Percentiles rank a stretch among this genome's conserved stretches.
Conservation (phyloP, 164 flowering plant genomes). For the Aristolochia californica region DNA sequence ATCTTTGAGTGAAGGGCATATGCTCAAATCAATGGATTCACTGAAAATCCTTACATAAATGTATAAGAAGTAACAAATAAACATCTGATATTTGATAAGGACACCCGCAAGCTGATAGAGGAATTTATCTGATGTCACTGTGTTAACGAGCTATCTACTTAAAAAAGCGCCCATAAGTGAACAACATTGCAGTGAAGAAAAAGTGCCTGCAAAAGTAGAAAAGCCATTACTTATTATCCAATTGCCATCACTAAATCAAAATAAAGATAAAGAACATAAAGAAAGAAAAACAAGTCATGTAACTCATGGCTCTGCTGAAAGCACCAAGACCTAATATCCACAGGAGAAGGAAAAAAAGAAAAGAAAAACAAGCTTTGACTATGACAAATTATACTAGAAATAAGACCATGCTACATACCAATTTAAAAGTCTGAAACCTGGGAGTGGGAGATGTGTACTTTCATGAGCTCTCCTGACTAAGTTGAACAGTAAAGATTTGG, state of each 20-base stretch:
- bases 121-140: slow-evolving; percentile 69
- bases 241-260: too few species aligned
- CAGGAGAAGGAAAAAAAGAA: too few species aligned
- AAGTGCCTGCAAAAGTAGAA: slow-evolving; percentile 58
- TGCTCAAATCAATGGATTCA: too few species aligned
- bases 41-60: slow-evolving; percentile 15
- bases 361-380: not conserved
- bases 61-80: slow-evolving; percentile 74
- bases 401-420: slow-evolving; percentile 38
- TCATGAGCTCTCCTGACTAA: slow-evolving; percentile 75
- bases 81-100: slow-evolving; percentile 86
- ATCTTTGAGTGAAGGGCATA: too few species aligned
- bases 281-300: too few species aligned
- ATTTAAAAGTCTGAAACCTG: slow-evolving; percentile 87
- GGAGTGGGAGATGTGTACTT: slow-evolving; percentile 72
- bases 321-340: too few species aligned
- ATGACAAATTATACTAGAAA: not conserved
- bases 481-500: slow-evolving; percentile 80
- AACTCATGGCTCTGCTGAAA: too few species aligned
- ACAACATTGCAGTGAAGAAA: slow-evolving; percentile 95
- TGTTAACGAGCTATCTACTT: slow-evolving; percentile 77
- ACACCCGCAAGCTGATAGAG: slow-evolving; percentile 54
- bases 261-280: too few species aligned
- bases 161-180: slow-evolving; percentile 87
- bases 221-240: not conserved